A percentile compares a stretch with the other conserved stretches of the same genome.
These are phyloP conservation scores for Thraustochytrium sp. DNA, from an alignment of 352 stramenopile species.

Conservation along the genomic window DNA sequence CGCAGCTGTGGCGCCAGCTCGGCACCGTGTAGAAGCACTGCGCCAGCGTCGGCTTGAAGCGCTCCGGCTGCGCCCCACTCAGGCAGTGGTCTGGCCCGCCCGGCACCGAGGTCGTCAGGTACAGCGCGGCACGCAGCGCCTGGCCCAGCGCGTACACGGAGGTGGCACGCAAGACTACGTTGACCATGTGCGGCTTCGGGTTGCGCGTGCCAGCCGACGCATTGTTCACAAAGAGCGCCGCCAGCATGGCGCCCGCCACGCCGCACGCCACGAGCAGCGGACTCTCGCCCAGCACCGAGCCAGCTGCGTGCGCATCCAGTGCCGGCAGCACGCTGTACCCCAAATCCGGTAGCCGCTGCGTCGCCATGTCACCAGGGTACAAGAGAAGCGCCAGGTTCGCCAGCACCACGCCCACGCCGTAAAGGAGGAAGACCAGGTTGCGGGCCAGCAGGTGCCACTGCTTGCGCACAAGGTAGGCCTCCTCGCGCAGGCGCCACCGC, in stretches of 20 bases:
- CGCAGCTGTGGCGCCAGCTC: constrained; percentile 22
- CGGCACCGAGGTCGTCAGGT: neutral
- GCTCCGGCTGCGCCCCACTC: neutral
- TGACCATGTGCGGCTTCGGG: constrained; percentile 16
- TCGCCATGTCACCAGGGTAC: neutral
- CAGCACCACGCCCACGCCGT: neutral
- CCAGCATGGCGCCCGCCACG: neutral
- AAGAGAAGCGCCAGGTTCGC: constrained; percentile 23
- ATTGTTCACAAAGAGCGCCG: constrained; percentile 39
- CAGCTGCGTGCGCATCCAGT: neutral
- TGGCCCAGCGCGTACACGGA: constrained; percentile 22
- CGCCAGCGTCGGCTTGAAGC: constrained; percentile 2
- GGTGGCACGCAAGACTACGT: neutral
- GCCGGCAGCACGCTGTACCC: neutral
- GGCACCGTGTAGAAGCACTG: constrained; percentile 11
- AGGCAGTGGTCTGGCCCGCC: neutral
- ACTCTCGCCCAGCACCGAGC: neutral
- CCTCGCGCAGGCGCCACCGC: constrained; percentile 9
- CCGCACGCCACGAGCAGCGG: neutral
- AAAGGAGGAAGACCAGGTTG: constrained; percentile 2
- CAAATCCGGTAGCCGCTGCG: neutral
- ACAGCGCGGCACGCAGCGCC: neutral
- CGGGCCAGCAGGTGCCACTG: neutral
- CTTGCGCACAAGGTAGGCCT: neutral
- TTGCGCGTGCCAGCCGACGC: constrained; percentile 6